Conservation (phyloP, 1,284 basidiomycete species). For the Flammula alnicola region DNA sequence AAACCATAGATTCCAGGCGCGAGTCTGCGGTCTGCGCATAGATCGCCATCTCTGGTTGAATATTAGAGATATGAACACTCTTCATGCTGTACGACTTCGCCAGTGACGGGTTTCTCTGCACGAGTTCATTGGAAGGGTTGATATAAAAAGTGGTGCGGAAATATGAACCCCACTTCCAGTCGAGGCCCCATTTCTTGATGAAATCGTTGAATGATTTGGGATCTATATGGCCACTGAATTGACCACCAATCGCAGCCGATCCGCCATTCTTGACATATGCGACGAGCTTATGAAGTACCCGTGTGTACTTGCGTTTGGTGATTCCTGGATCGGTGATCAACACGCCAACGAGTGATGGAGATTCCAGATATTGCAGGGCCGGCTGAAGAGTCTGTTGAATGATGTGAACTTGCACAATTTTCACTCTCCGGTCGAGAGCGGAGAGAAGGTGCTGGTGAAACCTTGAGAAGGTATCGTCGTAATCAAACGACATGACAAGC, state of each 20-base stretch:
- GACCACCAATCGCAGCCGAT: conserved; percentile 37
- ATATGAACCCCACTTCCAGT: conserved; percentile 41
- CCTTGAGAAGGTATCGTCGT: conserved; percentile 19
- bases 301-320: conserved; percentile 20
- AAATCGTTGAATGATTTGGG: conserved; percentile 29
- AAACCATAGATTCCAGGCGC: conserved; percentile 30
- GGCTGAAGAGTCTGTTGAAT: conserved; percentile 4
- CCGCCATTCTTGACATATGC: conserved; percentile 40
- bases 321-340: conserved; percentile 39
- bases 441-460: conserved; percentile 28
- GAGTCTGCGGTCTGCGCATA: conserved; percentile 32
- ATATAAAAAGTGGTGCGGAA: conserved; percentile 35
- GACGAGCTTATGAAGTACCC: conserved; percentile 32
- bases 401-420: conserved; percentile 20
- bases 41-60: conserved; percentile 29
- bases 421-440: conserved; percentile 23
- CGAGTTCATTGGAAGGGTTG: conserved; percentile 32
- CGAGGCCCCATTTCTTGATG: conserved; percentile 36
- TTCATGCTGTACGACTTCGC: conserved; percentile 39
- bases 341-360: conserved; percentile 29
- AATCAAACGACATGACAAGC: conserved; percentile 33
- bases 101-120: conserved; percentile 30
- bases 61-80: conserved; percentile 34
- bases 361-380: conserved; percentile 24
- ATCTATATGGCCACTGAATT: conserved; percentile 34